A percentile compares a stretch with the other conserved stretches of the same genome.
Conservation (phyloP, 179 eudicot species). For the Dionaea muscipula region DNA sequence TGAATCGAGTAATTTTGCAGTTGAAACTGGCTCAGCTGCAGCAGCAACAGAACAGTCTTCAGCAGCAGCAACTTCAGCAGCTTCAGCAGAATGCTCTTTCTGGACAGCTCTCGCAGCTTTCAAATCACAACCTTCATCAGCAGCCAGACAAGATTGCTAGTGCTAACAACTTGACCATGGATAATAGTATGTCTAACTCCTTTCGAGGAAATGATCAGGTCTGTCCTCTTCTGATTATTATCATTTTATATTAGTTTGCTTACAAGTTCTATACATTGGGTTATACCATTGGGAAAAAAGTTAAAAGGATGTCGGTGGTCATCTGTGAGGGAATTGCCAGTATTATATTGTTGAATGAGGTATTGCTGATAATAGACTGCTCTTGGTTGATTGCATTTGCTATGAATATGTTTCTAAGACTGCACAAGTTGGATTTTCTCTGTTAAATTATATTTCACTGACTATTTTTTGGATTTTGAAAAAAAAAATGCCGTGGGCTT, state of each 20-base stretch:
- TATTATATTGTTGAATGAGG: too few species aligned
- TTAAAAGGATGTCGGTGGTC: too few species aligned
- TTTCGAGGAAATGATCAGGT: constrained; percentile 94
- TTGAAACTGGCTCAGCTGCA: constrained; percentile 65
- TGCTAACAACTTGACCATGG: constrained; percentile 49
- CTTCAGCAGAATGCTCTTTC: constrained; percentile 57
- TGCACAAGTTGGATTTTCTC: too few species aligned
- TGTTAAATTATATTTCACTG: too few species aligned
- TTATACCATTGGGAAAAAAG: too few species aligned
- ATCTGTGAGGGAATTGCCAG: too few species aligned
- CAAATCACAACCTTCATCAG: constrained; percentile 23
- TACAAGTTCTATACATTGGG: neutral
- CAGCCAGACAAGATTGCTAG: constrained; percentile 35
- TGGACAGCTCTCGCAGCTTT: constrained; percentile 49
- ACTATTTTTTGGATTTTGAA: too few species aligned
- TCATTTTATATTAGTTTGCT: neutral
- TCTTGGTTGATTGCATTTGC: too few species aligned
- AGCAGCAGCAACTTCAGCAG: constrained; percentile 44
- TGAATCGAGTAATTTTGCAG: constrained; percentile 36
- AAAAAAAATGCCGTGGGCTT: too few species aligned
- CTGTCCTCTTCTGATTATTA: constrained; percentile 13
- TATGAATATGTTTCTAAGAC: too few species aligned
- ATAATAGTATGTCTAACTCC: constrained; percentile 71
- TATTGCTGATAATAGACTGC: too few species aligned
- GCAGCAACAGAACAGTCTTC: constrained; percentile 34